Evolutionary conservation across 768 basidiomycete species (phyloP).

Genomic region (Kwoniella newhampshirensis): DNA sequence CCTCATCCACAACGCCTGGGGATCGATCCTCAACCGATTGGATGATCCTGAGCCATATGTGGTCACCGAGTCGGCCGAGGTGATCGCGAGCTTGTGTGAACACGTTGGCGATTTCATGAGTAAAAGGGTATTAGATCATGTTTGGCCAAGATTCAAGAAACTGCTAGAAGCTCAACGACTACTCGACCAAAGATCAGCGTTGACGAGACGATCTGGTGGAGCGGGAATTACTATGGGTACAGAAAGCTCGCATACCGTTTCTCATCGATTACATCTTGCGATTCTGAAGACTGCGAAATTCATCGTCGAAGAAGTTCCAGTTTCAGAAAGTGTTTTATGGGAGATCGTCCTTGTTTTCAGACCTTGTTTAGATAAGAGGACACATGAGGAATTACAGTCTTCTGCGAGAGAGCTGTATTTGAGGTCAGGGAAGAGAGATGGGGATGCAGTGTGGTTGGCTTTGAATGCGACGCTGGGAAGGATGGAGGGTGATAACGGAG

Average conservation of each 20-base stretch:
- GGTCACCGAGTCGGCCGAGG: constrained; percentile 68
- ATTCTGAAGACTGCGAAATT: constrained; percentile 71
- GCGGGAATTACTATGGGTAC: constrained; percentile 54
- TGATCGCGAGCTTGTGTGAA: constrained; percentile 70
- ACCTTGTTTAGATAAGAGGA: constrained; percentile 67
- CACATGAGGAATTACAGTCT: constrained; percentile 72
- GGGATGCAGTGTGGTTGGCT: constrained; percentile 81
- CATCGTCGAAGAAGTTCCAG: constrained; percentile 64
- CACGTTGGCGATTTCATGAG: constrained; percentile 84
- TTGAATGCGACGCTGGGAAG: constrained; percentile 54
- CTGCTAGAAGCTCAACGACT: constrained; percentile 64
- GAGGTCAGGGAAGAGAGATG: constrained; percentile 64
- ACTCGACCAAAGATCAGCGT: constrained; percentile 67
- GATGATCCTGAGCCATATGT: constrained; percentile 65
- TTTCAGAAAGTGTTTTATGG: constrained; percentile 74
- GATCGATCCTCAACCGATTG: constrained; percentile 84
- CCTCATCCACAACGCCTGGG: constrained; percentile 85
- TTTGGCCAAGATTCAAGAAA: constrained; percentile 78
- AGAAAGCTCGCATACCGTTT: constrained; percentile 73
- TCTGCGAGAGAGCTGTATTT: constrained; percentile 67
- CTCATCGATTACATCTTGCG: constrained; percentile 75
- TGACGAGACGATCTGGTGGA: constrained; percentile 60
- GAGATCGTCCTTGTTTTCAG: constrained; percentile 73
- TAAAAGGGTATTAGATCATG: constrained; percentile 79
- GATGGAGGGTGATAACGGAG: constrained; percentile 17